Base-by-base conservation (phyloP, 495 filamentous ascomycete genomes). In the Hyphodiscus hymeniophilus region DNA sequence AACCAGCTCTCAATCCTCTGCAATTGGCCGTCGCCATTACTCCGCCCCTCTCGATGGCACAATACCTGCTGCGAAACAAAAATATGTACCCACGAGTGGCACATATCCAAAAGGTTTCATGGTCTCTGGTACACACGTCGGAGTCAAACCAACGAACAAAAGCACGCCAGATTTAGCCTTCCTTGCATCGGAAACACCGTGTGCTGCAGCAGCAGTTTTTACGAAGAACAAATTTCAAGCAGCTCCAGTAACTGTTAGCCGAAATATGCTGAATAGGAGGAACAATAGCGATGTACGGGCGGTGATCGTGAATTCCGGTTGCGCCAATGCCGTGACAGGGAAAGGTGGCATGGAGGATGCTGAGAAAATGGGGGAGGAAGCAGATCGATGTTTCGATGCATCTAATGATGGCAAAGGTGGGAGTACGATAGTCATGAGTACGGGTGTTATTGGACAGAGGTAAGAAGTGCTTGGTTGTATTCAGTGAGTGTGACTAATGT, bases 221-320 rank as follows among this genome's bases (percentile, higher is more conserved):
- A 99, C 92, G 36, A 89, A 89, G 66, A 99, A 97, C 71, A 92
- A 90, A 65, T 99, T 97, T 69, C 90, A 95, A 62, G 92, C 92
- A 17, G 92, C 92, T 21, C 92, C 92, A 13, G 89, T 98, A 33
- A 85, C 87, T 36, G 82, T 94, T 43, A 88, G 84, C 60, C 74
- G 80, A 48, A 69, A 81, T 43, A 82, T 84, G 47, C 67, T 97
- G 41, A 64, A 79, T 54, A 69, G 69, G 48, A 74, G 78, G 49
- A 67, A 72, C 11, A 87, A 89, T 30, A 66, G 75, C 38, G 87
- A 85, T 0, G 73, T 97, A 47, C 76, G 81, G 44, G 81, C 84
- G 18, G 80, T 99, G 21, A 79, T 99, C 15, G 83, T 95, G 66
- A 99, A 99, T 67, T 89, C 87, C 23, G 94, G 92, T 35, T 95